Percentiles rank a stretch among this genome's conserved stretches.
These are phyloP conservation scores for Geosmithia putterillii DNA, from an alignment of 2,329 filamentous ascomycete genomes.

Conservation along the genomic window DNA sequence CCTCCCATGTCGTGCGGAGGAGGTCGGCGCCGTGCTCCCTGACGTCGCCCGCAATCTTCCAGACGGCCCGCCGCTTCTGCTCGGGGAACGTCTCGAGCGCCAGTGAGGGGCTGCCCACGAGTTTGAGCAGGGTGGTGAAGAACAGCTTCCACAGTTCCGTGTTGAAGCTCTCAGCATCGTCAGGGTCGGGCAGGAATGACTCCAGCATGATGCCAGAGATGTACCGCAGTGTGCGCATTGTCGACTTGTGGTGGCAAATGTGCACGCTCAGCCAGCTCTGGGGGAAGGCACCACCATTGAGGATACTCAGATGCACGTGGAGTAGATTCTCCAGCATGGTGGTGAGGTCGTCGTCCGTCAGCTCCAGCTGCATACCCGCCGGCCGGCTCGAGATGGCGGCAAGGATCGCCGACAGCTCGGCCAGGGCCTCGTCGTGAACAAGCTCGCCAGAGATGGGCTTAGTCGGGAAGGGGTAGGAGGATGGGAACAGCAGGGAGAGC, in stretches of 20 bases:
- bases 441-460: conserved; percentile 50
- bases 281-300: conserved; percentile 84
- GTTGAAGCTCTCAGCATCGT: conserved; percentile 84
- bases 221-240: conserved; percentile 75
- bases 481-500: conserved; percentile 82
- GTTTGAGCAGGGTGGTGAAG: conserved; percentile 77
- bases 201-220: conserved; percentile 70
- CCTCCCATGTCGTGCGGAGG: conserved; percentile 78
- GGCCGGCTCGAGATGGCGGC: conserved; percentile 69
- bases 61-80: conserved; percentile 89
- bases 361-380: conserved; percentile 59
- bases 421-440: conserved; percentile 70
- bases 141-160: conserved; percentile 91
- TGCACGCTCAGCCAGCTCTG: conserved; percentile 82
- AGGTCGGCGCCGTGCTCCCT: conserved; percentile 83
- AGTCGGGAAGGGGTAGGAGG: conserved; percentile 76
- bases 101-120: conserved; percentile 79
- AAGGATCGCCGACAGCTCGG: conserved; percentile 80
- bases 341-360: conserved; percentile 62
- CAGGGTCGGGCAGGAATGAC: conserved; percentile 73
- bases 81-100: conserved; percentile 94
- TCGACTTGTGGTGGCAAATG: conserved; percentile 85
- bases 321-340: conserved; percentile 67
- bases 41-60: conserved; percentile 98
- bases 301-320: conserved; percentile 76